These are phyloP conservation scores for Kalanchoe fedtschenkoi DNA, from an alignment of 164 flowering plant genomes.

Conservation along the genomic window DNA sequence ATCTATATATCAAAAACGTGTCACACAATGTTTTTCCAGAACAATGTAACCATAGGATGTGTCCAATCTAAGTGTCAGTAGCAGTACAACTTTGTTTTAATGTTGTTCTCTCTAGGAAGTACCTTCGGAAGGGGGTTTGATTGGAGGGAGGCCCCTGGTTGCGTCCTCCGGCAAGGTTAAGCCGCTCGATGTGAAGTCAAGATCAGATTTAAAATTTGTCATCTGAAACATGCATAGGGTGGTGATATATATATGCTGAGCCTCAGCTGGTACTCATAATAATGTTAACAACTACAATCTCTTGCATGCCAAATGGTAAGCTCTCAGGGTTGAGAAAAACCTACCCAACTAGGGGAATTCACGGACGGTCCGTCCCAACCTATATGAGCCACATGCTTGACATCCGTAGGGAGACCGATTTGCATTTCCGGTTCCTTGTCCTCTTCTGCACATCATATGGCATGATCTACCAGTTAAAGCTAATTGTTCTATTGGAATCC, in stretches of 20 bases:
- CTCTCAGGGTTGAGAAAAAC: neutral
- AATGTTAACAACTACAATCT: too few species aligned
- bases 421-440: constrained; percentile 3
- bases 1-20: too few species aligned
- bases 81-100: too few species aligned
- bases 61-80: too few species aligned
- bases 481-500: too few species aligned
- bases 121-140: constrained; percentile 4
- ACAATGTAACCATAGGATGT: neutral
- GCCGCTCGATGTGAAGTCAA: constrained; percentile 1
- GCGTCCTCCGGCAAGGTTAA: neutral
- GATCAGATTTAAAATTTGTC: constrained; percentile 2
- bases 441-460: neutral
- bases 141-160: neutral
- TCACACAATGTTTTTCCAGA: neutral
- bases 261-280: too few species aligned
- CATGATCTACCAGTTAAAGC: neutral
- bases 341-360: constrained; percentile 6
- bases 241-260: too few species aligned
- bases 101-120: too few species aligned
- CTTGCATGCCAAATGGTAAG: too few species aligned
- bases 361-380: constrained; percentile 4
- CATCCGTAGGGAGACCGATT: constrained; percentile 6
- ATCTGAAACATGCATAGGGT: constrained; percentile 1
- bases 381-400: constrained; percentile 7